Base-by-base conservation (phyloP, 192 early-diverging fungal genomes). In the Linderina pennispora region DNA sequence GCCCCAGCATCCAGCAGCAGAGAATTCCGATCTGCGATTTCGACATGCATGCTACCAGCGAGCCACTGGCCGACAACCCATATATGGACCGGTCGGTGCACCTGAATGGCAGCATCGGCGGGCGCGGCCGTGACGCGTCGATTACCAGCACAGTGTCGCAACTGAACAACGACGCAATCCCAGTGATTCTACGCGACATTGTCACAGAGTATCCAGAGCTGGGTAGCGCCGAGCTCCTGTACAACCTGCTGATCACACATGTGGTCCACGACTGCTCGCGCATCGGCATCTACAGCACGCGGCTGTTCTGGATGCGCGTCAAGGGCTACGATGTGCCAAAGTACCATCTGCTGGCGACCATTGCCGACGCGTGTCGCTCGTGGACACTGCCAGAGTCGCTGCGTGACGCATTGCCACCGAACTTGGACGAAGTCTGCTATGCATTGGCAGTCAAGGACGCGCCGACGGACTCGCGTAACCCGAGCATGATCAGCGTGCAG, bases 261-360 rank as follows among this genome's bases (percentile, higher is more conserved):
- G 69, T 61, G 16, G 69, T 73, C 11, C 69, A 65, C 43, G 69
- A 73, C 53, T 73, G 56, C 47, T 61, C 62, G 37, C 69, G 69
- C 43, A 48, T 65, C n/a, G 53, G 62, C 38, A 73, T 73, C 32
- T 64, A 73, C 54, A 47, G 41, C 8, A 57, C 69, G 26, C 69
- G 59, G 42, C 20, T 73, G 34, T 65, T 65, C 43, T 73, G 69
- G 69, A 53, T 73, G 69, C 69, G 69, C 3, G 62, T 65, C 28
- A 48, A 55, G 43, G 55, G 65, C 34, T 61, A 73, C 47, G 28
- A 40, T 25, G 45, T 73, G 50, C 62, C 69, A 14, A 59, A 52
- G 35, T 73, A 64, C 47, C 52, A 65, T 37, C 46, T 73, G 31
- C 44, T 57, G 37, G 62, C 69, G 14, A 52, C 53, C 8, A 73